Evolutionary conservation across 139 green algal genomes (phyloP), one percentile per base, ranked within the genome.

Genomic region (Desmodesmus armatus): DNA sequence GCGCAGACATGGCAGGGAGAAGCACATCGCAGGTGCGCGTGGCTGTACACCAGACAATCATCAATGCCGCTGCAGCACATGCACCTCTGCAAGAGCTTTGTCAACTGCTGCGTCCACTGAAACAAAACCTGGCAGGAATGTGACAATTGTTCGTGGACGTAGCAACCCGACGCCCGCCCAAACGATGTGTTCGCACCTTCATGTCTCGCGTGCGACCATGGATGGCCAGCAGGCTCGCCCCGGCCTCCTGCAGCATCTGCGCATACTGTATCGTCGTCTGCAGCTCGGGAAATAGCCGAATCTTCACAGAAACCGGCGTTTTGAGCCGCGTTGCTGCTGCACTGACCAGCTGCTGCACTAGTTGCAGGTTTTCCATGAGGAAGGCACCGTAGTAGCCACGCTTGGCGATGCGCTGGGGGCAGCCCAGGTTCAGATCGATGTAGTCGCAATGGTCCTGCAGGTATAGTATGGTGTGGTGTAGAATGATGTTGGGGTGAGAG

Each of bases 391-490:
- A 94, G 73, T 79, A 77, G 29, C 93, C 92, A 15, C 91, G 90
- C 77, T 92, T 94, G 3, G 96, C 96, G 60, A 99, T 99, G 51
- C 95, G 90, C 88, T 99, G 96, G 0, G 97, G 97, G 90, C 96
- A 99, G 53, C 97, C 97, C 41, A 99, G 92, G 88, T 99, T 99
- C 70, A 99, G 92, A 90, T 99, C 97, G 25, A 99, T 91, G 37
- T 91, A 95, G 81, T 99, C 97, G 49, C 93, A 93, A 17, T 94
- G 73, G 49, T 84, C 58, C 77, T 84, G 77, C 63, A 69, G 17
- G 43, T n/a, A n/a, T n/a, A n/a, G n/a, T n/a, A n/a, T n/a, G n/a
- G n/a, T n/a, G n/a, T n/a, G n/a, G n/a, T 27, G 21, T 43, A 65
- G 53, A 65, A 65, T n/a, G 53, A 65, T n/a, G 53, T 19, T 65